Evolutionary conservation across 2,329 filamentous ascomycete genomes (phyloP), one percentile per base, ranked within the genome.

Genomic region (Lithohypha guttulata): DNA sequence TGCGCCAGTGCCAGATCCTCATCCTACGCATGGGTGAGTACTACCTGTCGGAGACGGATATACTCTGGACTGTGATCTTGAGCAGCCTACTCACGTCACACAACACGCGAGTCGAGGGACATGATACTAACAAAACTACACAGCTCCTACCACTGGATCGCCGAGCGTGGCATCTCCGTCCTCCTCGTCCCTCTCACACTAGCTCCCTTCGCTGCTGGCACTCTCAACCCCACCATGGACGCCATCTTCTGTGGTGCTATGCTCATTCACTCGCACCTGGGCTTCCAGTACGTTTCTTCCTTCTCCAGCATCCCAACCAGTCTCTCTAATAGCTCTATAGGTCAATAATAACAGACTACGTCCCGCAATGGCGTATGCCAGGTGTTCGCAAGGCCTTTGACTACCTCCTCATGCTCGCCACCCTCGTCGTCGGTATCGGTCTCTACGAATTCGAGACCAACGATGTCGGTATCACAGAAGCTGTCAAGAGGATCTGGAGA

Each of bases 361-460:
- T 98, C 54, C 89, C 89, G 51, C 65, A 62, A 49, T 71, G 72
- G 58, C 71, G 77, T 53, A 71, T 82, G 51, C 84, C 86, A 35
- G 75, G 71, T 50, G 63, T 75, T 44, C 75, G 76, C 59, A 78
- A 75, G 57, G 39, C 68, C n/a, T 70, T 79, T 59, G 75, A 73
- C 61, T 96, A 86, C 86, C 68, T 71, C 25, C 75, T 96, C 47
- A 86, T 87, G 56, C 65, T 71, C 31, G 79, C 75, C 44, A 95
- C 93, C 8, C 69, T 89, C 42, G 68, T 84, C 37, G 84, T 87
- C 47, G 86, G 83, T 35, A 72, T 94, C 50, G 87, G 87, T 42
- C 72, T 96, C 56, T 98, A 98, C 66, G 89, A 96, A 64, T 96
- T 96, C 55, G 91, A 98, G 78, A 98, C 91, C 21, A 96, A 95